These are phyloP conservation scores for Pistacia atlantica DNA, from an alignment of 345 rosid genomes.

Conservation along the genomic window DNA sequence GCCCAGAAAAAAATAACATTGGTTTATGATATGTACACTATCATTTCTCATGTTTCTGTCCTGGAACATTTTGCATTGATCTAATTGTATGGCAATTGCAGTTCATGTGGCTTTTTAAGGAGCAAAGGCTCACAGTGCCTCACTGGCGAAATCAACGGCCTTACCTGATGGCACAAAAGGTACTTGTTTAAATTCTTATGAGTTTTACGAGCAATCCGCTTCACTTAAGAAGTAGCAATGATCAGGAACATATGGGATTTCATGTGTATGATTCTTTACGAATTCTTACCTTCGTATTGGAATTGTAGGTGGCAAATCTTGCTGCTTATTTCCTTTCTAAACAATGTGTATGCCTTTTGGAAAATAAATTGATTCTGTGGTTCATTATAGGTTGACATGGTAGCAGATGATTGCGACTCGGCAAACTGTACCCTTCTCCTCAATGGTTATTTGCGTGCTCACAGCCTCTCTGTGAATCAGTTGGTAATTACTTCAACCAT, in stretches of 20 bases:
- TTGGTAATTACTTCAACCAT: constrained; percentile 56
- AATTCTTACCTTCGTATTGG: not conserved
- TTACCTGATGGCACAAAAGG: constrained; percentile 80
- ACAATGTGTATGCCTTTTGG: not conserved
- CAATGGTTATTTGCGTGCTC: constrained; percentile 78
- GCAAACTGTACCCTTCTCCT: constrained; percentile 71
- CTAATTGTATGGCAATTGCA: constrained; percentile 35
- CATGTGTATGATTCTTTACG: not conserved
- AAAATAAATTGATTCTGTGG: not conserved
- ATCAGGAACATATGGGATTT: not conserved
- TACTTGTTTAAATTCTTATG: constrained; percentile 22
- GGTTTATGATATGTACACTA: not conserved
- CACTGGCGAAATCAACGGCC: constrained; percentile 89
- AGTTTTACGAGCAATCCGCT: constrained; percentile 2
- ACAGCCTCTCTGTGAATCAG: constrained; percentile 74
- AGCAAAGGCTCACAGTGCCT: constrained; percentile 79
- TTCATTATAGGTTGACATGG: constrained; percentile 53
- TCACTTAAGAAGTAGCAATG: constrained; percentile 9
- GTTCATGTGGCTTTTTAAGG: constrained; percentile 88
- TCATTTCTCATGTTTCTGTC: constrained; percentile 8
- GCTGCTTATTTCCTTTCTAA: not conserved
- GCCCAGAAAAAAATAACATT: not conserved
- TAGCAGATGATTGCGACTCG: constrained; percentile 46
- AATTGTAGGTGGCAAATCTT: not conserved
- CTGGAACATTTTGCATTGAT: not conserved